A percentile compares a stretch with the other conserved stretches of the same genome.
Conservation (phyloP, 139 green algal genomes). For the Spirogloea muscicola region DNA sequence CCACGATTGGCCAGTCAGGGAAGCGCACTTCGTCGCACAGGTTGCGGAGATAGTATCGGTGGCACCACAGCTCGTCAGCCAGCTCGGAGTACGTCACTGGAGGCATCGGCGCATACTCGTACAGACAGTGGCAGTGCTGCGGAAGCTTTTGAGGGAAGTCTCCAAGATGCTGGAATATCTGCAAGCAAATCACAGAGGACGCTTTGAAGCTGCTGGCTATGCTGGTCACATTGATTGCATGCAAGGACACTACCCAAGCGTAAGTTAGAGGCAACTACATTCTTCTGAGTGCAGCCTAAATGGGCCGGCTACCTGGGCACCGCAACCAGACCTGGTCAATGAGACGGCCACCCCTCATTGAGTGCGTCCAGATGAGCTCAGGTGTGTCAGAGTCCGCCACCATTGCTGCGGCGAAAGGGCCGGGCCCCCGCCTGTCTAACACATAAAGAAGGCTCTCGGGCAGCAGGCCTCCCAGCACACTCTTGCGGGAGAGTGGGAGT, state of each 20-base stretch:
- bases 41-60: constrained; percentile 91
- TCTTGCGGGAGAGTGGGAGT: constrained; percentile 58
- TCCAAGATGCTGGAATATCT: constrained; percentile 44
- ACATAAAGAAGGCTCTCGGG: constrained; percentile 87
- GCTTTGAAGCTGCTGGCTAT: no score
- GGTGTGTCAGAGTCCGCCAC: constrained; percentile 78
- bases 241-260: no score
- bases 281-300: no score
- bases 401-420: constrained; percentile 72
- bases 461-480: constrained; percentile 78
- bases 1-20: constrained; percentile 70
- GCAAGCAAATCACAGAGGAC: no score
- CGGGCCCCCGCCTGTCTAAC: constrained; percentile 54
- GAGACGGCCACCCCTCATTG: constrained; percentile 75
- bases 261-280: no score
- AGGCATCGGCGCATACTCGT: constrained; percentile 85
- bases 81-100: constrained; percentile 85
- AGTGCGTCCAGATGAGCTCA: constrained; percentile 88
- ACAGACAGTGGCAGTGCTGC: constrained; percentile 64
- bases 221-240: no score
- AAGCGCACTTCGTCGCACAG: constrained; percentile 77
- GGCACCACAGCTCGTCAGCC: constrained; percentile 78
- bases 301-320: no score
- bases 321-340: constrained; percentile 56
- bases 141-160: constrained; percentile 50